Evolutionary conservation across 768 basidiomycete species (phyloP).

Genomic region (Kwoniella bestiolae): DNA sequence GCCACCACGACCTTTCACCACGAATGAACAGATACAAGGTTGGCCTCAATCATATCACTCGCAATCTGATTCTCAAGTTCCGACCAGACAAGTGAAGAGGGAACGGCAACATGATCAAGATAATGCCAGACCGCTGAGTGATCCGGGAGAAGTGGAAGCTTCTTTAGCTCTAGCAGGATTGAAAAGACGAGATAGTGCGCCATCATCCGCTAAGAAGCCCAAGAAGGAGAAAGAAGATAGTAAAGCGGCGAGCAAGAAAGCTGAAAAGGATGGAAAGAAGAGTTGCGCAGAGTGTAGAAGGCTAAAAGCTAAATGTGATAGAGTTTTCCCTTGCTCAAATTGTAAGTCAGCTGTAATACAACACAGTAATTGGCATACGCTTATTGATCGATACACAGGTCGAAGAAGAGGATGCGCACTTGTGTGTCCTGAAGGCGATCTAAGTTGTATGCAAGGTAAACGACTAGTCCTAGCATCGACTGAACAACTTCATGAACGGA

Average conservation of each 20-base stretch:
- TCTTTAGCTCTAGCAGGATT: conserved; percentile 35
- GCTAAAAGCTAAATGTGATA: conserved; percentile 51
- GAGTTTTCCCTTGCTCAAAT: conserved; percentile 51
- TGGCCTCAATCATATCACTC: not conserved
- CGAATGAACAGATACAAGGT: not conserved
- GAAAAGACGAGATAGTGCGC: conserved; percentile 24
- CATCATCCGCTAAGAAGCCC: conserved; percentile 5
- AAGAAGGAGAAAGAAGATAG: conserved; percentile 29
- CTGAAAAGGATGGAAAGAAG: conserved; percentile 35
- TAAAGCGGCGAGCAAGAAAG: conserved; percentile 23
- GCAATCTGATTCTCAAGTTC: not conserved
- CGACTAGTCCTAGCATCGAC: conserved; percentile 51
- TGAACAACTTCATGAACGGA: conserved; percentile 49
- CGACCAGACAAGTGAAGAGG: conserved; percentile 7
- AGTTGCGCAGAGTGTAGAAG: conserved; percentile 52
- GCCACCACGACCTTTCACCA: conserved; percentile 2
- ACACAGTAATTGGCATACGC: not conserved
- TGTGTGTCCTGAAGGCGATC: conserved; percentile 50
- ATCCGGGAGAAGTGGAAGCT: conserved; percentile 35
- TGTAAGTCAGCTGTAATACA: conserved; percentile 32
- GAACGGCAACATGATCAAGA: conserved; percentile 1
- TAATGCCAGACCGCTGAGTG: conserved; percentile 14
- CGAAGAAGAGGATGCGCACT: conserved; percentile 49
- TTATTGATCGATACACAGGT: conserved; percentile 19
- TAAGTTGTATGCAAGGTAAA: conserved; percentile 54